These are phyloP conservation scores for Babesia sp. DNA, from an alignment of 169 alveolate species.

Conservation along the genomic window DNA sequence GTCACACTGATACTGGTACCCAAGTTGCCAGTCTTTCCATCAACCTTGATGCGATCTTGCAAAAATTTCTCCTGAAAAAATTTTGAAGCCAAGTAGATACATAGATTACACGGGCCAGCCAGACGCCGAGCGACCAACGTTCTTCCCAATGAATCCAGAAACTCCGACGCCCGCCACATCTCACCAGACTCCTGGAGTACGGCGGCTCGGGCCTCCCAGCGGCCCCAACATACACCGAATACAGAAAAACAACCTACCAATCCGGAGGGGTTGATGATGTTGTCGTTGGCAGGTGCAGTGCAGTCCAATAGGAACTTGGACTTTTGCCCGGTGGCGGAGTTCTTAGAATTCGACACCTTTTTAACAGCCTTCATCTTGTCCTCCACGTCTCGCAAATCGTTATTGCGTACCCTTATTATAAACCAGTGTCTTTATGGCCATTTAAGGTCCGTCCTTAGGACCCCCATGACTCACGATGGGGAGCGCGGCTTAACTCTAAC, in stretches of 20 bases:
- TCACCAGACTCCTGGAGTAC: no score
- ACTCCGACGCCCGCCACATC: no score
- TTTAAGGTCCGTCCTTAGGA: background rate
- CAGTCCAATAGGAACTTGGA: constrained; percentile 83
- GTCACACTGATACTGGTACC: constrained; percentile 89
- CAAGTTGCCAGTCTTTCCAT: constrained; percentile 94
- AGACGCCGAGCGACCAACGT: no score
- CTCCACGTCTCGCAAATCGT: background rate
- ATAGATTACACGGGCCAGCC: background rate
- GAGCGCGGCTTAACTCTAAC: constrained; percentile 8
- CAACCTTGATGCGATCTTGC: constrained; percentile 92
- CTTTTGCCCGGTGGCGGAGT: constrained; percentile 60
- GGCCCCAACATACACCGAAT: background rate
- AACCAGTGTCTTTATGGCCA: background rate
- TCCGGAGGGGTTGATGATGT: constrained; percentile 87
- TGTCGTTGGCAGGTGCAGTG: constrained; percentile 92
- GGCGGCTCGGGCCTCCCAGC: no score
- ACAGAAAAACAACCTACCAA: constrained; percentile 54
- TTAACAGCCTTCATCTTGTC: constrained; percentile 48
- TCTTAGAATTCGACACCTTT: constrained; percentile 41
- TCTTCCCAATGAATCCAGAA: no score
- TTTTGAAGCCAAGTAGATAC: background rate
- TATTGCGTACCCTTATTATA: constrained; percentile 7
- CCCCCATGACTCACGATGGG: constrained; percentile 47
- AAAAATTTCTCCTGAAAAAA: constrained; percentile 89